Evolutionary conservation across 495 filamentous ascomycete species (phyloP).

Genomic region (Penicillium psychrofluorescens): DNA sequence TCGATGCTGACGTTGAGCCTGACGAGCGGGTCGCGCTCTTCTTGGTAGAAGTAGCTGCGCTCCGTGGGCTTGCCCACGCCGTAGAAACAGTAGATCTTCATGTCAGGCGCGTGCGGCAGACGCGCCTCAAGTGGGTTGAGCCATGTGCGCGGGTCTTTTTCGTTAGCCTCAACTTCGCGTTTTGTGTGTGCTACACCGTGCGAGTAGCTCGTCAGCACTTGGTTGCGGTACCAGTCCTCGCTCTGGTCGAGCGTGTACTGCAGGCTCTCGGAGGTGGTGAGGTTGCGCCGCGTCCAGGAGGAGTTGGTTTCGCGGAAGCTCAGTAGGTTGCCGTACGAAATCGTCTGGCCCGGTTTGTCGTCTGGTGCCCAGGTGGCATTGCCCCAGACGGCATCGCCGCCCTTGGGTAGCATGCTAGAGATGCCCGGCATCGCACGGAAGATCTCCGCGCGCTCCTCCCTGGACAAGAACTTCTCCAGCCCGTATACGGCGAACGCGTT

Average conservation of each 20-base stretch:
- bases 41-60: conserved; percentile 82
- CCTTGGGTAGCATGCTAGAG: conserved; percentile 94
- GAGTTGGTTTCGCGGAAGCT: conserved; percentile 73
- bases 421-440: conserved; percentile 97
- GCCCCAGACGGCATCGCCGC: conserved; percentile 90
- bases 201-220: conserved; percentile 69
- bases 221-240: conserved; percentile 78
- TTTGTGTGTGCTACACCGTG: conserved; percentile 79
- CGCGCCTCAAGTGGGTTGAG: conserved; percentile 90
- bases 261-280: conserved; percentile 73
- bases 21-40: conserved; percentile 55
- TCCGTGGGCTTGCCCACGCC: conserved; percentile 89
- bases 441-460: conserved; percentile 83
- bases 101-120: conserved; percentile 75
- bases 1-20: conserved; percentile 87
- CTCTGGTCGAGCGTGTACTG: conserved; percentile 67
- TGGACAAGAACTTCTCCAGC: conserved; percentile 88
- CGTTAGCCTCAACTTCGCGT: conserved; percentile 80
- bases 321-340: conserved; percentile 73
- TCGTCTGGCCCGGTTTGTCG: conserved; percentile 62
- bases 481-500: conserved; percentile 98
- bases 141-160: conserved; percentile 77
- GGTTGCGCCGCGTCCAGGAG: conserved; percentile 57
- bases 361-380: conserved; percentile 86
- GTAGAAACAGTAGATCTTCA: conserved; percentile 99